phyloP scores from a whole-genome alignment of 2,329 filamentous ascomycete species.

The Geosmithia flava region DNA sequence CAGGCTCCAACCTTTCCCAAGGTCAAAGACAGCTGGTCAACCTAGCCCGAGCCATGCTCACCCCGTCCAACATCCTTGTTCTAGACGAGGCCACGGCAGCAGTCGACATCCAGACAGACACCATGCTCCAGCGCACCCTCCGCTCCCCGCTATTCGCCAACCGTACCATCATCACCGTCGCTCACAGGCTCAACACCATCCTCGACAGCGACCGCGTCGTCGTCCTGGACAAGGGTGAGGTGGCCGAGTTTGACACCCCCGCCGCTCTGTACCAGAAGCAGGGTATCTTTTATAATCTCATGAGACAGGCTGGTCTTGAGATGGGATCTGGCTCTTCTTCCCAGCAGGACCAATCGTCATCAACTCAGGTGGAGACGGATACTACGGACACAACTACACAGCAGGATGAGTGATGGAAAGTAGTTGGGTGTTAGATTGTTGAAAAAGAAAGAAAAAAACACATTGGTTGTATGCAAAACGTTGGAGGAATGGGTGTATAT shows the following conservation, averaged over 20 bases:
- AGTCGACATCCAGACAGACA: constrained; percentile 56
- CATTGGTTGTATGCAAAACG: too few species aligned
- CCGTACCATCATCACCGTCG: constrained; percentile 95
- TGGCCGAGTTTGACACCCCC: constrained; percentile 88
- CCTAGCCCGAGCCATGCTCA: constrained; percentile 82
- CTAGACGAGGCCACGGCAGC: constrained; percentile 90
- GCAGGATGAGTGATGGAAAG: too few species aligned
- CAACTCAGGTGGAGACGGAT: too few species aligned
- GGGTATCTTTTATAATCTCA: constrained; percentile 75
- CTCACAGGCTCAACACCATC: constrained; percentile 96
- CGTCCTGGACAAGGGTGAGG: constrained; percentile 80
- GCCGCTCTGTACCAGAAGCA: constrained; percentile 60
- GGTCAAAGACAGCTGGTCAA: constrained; percentile 92
- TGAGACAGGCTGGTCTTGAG: constrained; percentile 76
- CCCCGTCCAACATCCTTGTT: constrained; percentile 92
- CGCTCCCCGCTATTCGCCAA: constrained; percentile 64
- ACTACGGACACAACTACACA: too few species aligned
- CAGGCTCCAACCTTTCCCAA: constrained; percentile 87
- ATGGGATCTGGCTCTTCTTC: constrained; percentile 16
- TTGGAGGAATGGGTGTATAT: too few species aligned
- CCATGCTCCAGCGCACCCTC: constrained; percentile 51
- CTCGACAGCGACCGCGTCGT: constrained; percentile 81
- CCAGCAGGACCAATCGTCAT: neutral
- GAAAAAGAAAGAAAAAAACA: too few species aligned
- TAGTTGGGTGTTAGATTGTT: too few species aligned